phyloP scores from a whole-genome alignment of 495 filamentous ascomycete genomes.

The Stereocaulon alpinum region DNA sequence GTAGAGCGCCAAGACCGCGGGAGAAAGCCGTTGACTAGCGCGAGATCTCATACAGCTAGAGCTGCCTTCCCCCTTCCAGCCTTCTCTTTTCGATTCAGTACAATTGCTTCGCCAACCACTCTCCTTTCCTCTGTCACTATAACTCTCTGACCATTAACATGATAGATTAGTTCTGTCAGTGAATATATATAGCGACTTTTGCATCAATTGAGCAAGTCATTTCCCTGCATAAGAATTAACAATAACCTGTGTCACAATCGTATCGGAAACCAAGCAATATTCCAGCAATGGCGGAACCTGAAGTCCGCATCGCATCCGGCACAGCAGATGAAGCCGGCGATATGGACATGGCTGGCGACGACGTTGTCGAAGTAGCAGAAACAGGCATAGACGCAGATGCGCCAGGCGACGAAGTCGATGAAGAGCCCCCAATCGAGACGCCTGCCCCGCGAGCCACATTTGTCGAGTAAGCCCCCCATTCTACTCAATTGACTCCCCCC shows the following conservation, averaged over 20 bases:
- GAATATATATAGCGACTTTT: background rate
- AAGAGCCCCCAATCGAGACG: conserved; percentile 8
- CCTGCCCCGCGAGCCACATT: conserved; percentile 15
- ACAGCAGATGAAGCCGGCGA: conserved; percentile 12
- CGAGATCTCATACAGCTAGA: background rate
- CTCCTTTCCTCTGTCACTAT: background rate
- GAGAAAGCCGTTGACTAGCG: background rate
- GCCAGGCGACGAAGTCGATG: conserved; percentile 15
- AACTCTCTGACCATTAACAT: background rate
- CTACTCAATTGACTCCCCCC: background rate
- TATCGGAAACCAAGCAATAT: background rate
- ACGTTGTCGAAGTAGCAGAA: conserved; percentile 17
- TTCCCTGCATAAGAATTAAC: background rate
- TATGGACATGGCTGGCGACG: conserved; percentile 21
- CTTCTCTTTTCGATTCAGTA: background rate
- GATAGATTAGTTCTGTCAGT: background rate
- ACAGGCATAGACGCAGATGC: conserved; percentile 13
- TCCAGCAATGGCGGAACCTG: conserved; percentile 19
- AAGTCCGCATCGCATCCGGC: conserved; percentile 16
- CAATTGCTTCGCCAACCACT: background rate
- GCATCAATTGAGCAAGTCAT: too few relatives aligned
- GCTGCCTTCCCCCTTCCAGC: background rate
- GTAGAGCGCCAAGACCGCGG: conserved; percentile 10
- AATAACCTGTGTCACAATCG: too few relatives aligned
- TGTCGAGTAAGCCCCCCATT: conserved; percentile 14